Conservation (phyloP, 306 rosid species). For the Canavalia gladiata region DNA sequence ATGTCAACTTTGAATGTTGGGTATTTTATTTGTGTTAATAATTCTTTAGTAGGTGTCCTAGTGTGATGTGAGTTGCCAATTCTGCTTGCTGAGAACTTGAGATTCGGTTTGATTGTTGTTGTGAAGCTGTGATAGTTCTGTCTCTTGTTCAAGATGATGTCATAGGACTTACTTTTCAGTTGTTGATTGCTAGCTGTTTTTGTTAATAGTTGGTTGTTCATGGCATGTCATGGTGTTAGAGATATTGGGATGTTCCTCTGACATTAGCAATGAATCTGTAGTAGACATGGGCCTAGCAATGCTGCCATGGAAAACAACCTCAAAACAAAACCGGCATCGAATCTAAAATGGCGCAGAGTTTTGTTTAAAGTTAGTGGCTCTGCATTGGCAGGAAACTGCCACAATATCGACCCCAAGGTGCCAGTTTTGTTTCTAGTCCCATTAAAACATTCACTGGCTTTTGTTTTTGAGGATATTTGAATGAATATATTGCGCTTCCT, state of each 20-base stretch:
- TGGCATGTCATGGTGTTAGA: neutral
- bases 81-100: too few species aligned
- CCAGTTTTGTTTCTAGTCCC: slow-evolving; percentile 25
- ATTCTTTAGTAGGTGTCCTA: neutral
- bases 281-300: slow-evolving; percentile 52
- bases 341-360: slow-evolving; percentile 60
- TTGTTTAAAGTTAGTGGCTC: slow-evolving; percentile 61
- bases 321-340: slow-evolving; percentile 45
- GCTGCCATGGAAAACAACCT: slow-evolving; percentile 34
- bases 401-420: slow-evolving; percentile 62
- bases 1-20: neutral
- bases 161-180: neutral
- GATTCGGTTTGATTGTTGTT: neutral
- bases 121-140: neutral
- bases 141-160: neutral
- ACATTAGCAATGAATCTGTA: slow-evolving; percentile 16
- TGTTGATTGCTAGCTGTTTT: neutral
- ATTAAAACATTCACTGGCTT: neutral
- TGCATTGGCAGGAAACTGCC: slow-evolving; percentile 63
- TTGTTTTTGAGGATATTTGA: slow-evolving; percentile 38
- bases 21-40: neutral
- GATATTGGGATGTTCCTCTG: slow-evolving; percentile 10
- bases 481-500: slow-evolving; percentile 39
- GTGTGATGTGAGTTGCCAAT: neutral
- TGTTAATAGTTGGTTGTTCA: slow-evolving; percentile 1